A percentile compares a stretch with the other conserved stretches of the same genome.
Evolutionary conservation across 1,139 yeast genomes (phyloP).

Genomic region (Suhomyces guaymorum): DNA sequence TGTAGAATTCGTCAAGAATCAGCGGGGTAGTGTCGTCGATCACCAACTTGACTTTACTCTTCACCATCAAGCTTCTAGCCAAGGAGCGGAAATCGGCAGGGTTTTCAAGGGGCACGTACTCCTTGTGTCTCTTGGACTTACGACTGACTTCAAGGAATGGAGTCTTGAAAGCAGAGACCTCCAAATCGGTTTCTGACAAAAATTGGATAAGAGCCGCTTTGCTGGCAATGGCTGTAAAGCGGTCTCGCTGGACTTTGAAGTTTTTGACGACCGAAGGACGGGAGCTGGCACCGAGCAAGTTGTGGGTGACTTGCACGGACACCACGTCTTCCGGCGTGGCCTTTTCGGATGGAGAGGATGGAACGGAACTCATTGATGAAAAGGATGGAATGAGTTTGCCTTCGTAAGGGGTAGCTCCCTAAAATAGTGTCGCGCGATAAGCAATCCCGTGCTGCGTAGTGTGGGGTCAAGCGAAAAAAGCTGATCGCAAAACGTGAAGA

Average conservation of each 20-base stretch:
- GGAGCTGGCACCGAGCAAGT: slow-evolving; percentile 8
- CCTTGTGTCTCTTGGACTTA: slow-evolving; percentile 46
- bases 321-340: slow-evolving; percentile 4
- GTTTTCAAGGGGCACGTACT: slow-evolving; percentile 41
- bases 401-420: slow-evolving; percentile 14
- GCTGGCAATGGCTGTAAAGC: slow-evolving; percentile 12
- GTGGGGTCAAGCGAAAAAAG: slow-evolving; percentile 1
- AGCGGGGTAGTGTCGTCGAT: slow-evolving; percentile 22
- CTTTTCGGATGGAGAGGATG: too few relatives aligned
- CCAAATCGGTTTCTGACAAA: slow-evolving; percentile 13
- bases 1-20: slow-evolving; percentile 5
- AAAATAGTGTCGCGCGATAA: too few relatives aligned
- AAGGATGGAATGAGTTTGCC: too few relatives aligned
- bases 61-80: slow-evolving; percentile 48
- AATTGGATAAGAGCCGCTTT: slow-evolving; percentile 16
- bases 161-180: slow-evolving; percentile 8
- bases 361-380: too few relatives aligned
- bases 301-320: slow-evolving; percentile 14
- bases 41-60: slow-evolving; percentile 36
- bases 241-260: slow-evolving; percentile 6
- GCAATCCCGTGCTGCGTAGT: slow-evolving; percentile 5
- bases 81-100: slow-evolving; percentile 47
- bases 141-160: slow-evolving; percentile 22
- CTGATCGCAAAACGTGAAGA: too few relatives aligned
- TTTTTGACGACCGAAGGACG: slow-evolving; percentile 2